Conservation (phyloP, 2,329 filamentous ascomycete species). For the Aureobasidium sp. region DNA sequence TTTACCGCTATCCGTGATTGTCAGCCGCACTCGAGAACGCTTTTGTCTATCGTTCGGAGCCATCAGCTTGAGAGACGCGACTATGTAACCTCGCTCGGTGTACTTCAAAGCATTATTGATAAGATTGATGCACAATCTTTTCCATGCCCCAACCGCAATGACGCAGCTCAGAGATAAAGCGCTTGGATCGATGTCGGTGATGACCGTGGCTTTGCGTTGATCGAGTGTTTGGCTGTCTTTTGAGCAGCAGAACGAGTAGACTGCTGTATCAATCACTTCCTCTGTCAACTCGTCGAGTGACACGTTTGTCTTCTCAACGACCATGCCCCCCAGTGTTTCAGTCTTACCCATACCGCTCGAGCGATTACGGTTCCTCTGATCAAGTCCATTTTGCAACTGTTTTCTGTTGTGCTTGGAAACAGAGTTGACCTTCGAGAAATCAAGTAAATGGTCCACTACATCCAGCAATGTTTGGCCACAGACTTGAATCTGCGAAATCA, state of each 20-base stretch:
- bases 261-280: constrained; percentile 4
- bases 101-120: constrained; percentile 42
- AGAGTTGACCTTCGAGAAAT: constrained; percentile 34
- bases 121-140: constrained; percentile 20
- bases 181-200: constrained; percentile 4
- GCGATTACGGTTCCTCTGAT: not conserved
- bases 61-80: not conserved
- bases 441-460: constrained; percentile 29
- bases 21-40: constrained; percentile 1
- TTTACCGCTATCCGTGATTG: constrained; percentile 55
- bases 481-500: constrained; percentile 37
- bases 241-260: constrained; percentile 8
- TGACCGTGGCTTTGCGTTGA: constrained; percentile 3
- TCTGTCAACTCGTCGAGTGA: constrained; percentile 1
- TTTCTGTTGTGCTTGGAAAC: constrained; percentile 1
- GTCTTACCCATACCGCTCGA: not conserved
- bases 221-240: not conserved
- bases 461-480: constrained; percentile 44
- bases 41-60: constrained; percentile 1
- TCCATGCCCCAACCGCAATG: constrained; percentile 7
- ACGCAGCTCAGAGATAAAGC: constrained; percentile 3
- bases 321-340: constrained; percentile 9
- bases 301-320: constrained; percentile 5
- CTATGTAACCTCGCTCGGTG: constrained; percentile 32
- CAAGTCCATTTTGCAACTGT: not conserved